Conservation (phyloP, 73 alveolate genomes). For the Symbiodinium pilosum region DNA sequence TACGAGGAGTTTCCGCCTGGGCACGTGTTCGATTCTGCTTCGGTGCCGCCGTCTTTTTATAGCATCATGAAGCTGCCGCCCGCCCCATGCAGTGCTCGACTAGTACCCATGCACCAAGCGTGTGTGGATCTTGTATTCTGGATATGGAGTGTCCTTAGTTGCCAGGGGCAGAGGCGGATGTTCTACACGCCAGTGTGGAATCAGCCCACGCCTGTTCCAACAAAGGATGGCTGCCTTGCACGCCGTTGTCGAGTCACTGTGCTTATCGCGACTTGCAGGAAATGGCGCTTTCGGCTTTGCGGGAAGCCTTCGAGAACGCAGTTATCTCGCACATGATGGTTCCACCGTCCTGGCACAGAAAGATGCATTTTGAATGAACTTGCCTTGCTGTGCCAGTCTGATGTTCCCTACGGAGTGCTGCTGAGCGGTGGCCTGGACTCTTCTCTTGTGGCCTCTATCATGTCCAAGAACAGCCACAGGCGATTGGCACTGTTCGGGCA, state of each 20-base stretch:
- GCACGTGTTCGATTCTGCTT: conserved; percentile 49
- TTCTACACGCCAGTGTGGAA: conserved; percentile 52
- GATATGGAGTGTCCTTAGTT: background rate
- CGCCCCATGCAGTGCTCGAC: too few relatives aligned
- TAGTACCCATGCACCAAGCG: too few relatives aligned
- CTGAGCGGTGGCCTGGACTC: conserved; percentile 95
- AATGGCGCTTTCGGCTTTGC: conserved; percentile 32
- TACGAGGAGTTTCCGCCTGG: conserved; percentile 85
- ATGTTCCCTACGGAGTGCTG: conserved; percentile 97
- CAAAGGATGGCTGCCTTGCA: conserved; percentile 21
- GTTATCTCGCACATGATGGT: conserved; percentile 94
- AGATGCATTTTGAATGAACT: too few relatives aligned
- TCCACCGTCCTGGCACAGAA: background rate
- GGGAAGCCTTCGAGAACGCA: conserved; percentile 66
- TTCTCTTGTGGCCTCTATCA: conserved; percentile 90
- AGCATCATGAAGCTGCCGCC: too few relatives aligned
- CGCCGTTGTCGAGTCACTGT: background rate
- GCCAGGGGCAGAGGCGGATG: conserved; percentile 78
- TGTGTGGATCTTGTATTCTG: too few relatives aligned
- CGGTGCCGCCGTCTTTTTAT: conserved; percentile 22
- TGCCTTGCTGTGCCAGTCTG: conserved; percentile 92
- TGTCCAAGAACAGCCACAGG: conserved; percentile 77
- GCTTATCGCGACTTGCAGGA: conserved; percentile 11
- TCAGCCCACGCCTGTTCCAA: conserved; percentile 35
- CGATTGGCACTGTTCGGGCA: background rate